Evolutionary conservation across 768 basidiomycete genomes (phyloP), one percentile per base, ranked within the genome.

Genomic region (Russula ochroleuca): DNA sequence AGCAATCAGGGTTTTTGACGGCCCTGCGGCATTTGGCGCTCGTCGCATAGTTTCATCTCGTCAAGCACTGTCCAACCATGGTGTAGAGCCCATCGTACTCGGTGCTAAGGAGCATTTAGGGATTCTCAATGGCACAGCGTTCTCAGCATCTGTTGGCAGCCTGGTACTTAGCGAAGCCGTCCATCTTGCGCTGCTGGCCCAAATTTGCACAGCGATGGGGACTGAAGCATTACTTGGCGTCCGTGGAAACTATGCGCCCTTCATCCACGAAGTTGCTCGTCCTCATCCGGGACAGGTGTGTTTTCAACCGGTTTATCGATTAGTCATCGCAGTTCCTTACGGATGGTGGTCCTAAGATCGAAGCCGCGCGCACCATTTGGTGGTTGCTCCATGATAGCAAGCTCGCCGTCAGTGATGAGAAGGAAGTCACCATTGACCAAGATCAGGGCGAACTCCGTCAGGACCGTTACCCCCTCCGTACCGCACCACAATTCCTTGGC

Each of bases 71-170:
- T 75, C 78, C 2, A 78, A 78, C 23, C 85, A 89, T 66, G 75
- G 78, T 41, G 83, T 92, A 31, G 74, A 79, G 49, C 87, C 90
- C 1, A 78, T 93, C 59, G 75, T 83, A 28, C 82, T 91, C 19
- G 82, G 79, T 3, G 85, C 85, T 17, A 92, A 92, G 73, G 90
- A 92, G 59, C 89, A 90, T 67, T 80, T 91, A 15, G 90, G 90
- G 14, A 83, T 92, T 57, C 75, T 91, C 47, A 94, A 94, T 71
- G 93, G 92, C 55, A 92, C 92, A 1, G 89, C 90, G 0, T 92
- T 92, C 74, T 89, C 87, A 38, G 85, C 92, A 0, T 85, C 89
- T 8, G 82, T 91, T n/a, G 88, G 84, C 5, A 79, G 86, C 8
- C 79, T 94, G 17, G 89, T 87, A 10, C 75, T 92, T 58, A 81